Evolutionary conservation across 805 yeast species (phyloP).

Genomic region (Myxozyma lipomycoides): DNA sequence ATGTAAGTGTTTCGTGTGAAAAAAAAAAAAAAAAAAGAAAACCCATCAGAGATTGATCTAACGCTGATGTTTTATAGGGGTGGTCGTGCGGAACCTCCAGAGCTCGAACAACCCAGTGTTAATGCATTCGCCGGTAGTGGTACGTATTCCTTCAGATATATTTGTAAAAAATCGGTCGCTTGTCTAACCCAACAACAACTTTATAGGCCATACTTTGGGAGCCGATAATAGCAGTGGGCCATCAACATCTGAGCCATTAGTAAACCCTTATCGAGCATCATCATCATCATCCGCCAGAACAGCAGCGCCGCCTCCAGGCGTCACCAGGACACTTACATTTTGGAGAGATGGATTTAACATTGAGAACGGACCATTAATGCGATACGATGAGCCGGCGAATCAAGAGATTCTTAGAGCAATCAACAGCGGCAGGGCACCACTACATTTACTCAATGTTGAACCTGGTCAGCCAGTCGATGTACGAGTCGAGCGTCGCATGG

Average conservation of each 20-base stretch:
- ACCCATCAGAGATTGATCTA: neutral
- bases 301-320: slow-evolving; percentile 45
- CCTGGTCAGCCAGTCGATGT: slow-evolving; percentile 94
- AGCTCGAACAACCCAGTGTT: slow-evolving; percentile 5
- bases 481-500: slow-evolving; percentile 70
- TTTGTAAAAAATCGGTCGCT: too few species aligned
- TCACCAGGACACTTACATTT: slow-evolving; percentile 77
- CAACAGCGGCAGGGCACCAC: slow-evolving; percentile 87
- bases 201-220: slow-evolving; percentile 27
- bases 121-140: slow-evolving; percentile 14
- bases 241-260: slow-evolving; percentile 2
- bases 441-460: slow-evolving; percentile 72
- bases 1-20: slow-evolving; percentile 6
- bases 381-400: slow-evolving; percentile 92
- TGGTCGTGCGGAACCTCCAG: slow-evolving; percentile 14
- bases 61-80: neutral
- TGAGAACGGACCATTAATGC: slow-evolving; percentile 80
- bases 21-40: neutral
- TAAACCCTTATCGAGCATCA: slow-evolving; percentile 38
- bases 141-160: too few species aligned
- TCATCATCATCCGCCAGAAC: slow-evolving; percentile 39
- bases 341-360: slow-evolving; percentile 97
- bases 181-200: too few species aligned
- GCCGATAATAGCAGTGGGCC: slow-evolving; percentile 19
- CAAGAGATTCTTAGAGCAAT: slow-evolving; percentile 71